Percentiles rank a stretch among this genome's conserved stretches.
phyloP scores from a whole-genome alignment of 2,329 filamentous ascomycete genomes.

The Fusarium gaditjirri region DNA sequence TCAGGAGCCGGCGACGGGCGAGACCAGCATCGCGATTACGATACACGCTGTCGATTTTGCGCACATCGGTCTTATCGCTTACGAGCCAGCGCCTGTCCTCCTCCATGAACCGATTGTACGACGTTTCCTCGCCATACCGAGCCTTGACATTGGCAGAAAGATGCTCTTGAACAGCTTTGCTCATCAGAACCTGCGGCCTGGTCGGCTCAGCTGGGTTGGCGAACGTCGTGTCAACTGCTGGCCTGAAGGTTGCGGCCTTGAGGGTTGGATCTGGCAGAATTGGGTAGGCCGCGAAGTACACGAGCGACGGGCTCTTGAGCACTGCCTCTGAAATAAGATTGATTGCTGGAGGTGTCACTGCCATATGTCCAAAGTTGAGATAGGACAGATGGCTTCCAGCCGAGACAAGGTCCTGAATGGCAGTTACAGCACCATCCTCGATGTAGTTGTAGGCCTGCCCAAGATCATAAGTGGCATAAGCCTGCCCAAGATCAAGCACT shows the following conservation, averaged over 20 bases:
- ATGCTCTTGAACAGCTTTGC: slow-evolving; percentile 46
- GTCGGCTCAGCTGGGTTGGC: slow-evolving; percentile 39
- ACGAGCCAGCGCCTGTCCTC: slow-evolving; percentile 54
- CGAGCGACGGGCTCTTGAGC: slow-evolving; percentile 46
- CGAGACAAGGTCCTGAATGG: slow-evolving; percentile 50
- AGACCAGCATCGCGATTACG: slow-evolving; percentile 54
- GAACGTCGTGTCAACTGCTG: slow-evolving; percentile 43
- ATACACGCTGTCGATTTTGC: slow-evolving; percentile 57
- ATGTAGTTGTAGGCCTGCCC: slow-evolving; percentile 60
- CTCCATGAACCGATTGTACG: slow-evolving; percentile 48
- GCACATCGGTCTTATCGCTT: slow-evolving; percentile 53
- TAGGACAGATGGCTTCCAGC: slow-evolving; percentile 50
- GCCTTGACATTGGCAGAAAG: slow-evolving; percentile 47
- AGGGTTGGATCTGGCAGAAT: slow-evolving; percentile 48
- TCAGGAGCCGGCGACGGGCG: slow-evolving; percentile 49
- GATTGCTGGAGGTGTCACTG: slow-evolving; percentile 46
- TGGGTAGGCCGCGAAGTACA: slow-evolving; percentile 52
- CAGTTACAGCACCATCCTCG: slow-evolving; percentile 49
- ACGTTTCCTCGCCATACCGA: slow-evolving; percentile 46
- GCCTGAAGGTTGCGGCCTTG: slow-evolving; percentile 44
- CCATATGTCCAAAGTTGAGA: slow-evolving; percentile 55
- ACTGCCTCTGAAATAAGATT: slow-evolving; percentile 46
- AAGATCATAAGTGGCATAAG: slow-evolving; percentile 58
- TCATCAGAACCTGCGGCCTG: slow-evolving; percentile 41
- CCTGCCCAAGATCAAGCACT: slow-evolving; percentile 57